Evolutionary conservation across 139 green algal genomes (phyloP).

Genomic region (Closterium sp.): DNA sequence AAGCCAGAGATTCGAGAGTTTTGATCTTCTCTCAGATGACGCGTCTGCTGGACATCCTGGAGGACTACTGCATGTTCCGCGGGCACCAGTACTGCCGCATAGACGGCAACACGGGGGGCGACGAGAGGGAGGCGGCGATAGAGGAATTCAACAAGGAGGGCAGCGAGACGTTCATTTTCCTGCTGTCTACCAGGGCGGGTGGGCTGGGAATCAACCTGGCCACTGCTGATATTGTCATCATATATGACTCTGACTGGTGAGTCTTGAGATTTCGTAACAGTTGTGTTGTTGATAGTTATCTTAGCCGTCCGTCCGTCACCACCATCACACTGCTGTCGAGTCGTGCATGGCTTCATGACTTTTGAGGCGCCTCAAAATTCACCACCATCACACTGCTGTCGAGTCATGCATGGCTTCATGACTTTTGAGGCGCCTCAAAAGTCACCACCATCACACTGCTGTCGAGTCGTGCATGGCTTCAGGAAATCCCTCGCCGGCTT

Average conservation of each 20-base stretch:
- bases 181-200: conserved; percentile 92
- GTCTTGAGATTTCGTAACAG: too few species aligned
- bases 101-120: conserved; percentile 93
- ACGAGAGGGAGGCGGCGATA: conserved; percentile 91
- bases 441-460: too few species aligned
- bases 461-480: too few species aligned
- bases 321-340: too few species aligned
- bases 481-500: too few species aligned
- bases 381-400: too few species aligned
- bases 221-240: conserved; percentile 94
- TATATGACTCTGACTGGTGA: conserved; percentile 91
- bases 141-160: conserved; percentile 84
- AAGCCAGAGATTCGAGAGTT: conserved; percentile 75
- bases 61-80: conserved; percentile 89
- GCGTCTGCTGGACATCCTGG: conserved; percentile 92
- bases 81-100: conserved; percentile 90
- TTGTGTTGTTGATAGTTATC: too few species aligned
- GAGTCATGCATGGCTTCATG: too few species aligned
- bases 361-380: too few species aligned
- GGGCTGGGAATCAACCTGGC: conserved; percentile 97
- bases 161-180: conserved; percentile 91
- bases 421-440: too few species aligned
- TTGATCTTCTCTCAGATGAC: conserved; percentile 94
- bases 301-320: too few species aligned
- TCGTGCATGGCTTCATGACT: not conserved